phyloP scores from a whole-genome alignment of 352 stramenopile genomes.

The Phytophthora chlamydospora region DNA sequence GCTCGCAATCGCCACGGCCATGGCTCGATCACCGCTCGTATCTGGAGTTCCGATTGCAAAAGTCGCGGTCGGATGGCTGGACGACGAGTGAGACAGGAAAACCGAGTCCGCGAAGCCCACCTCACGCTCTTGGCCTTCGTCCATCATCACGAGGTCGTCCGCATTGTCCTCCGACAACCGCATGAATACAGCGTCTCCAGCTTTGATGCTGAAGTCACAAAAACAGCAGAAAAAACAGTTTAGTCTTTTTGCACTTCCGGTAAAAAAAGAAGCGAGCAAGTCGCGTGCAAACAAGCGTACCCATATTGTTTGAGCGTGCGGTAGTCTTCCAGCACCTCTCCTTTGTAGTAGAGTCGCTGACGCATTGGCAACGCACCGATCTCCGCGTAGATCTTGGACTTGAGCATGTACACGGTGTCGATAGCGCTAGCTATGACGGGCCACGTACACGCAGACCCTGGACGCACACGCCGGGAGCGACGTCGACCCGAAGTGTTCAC shows the following conservation, averaged over 20 bases:
- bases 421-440: slow-evolving; percentile 57
- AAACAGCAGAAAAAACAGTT: slow-evolving; percentile 6
- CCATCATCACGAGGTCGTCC: slow-evolving; percentile 63
- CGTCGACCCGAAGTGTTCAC: slow-evolving; percentile 50
- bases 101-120: slow-evolving; percentile 79
- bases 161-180: slow-evolving; percentile 60
- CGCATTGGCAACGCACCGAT: slow-evolving; percentile 71
- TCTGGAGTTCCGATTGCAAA: slow-evolving; percentile 8
- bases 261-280: background rate
- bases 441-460: slow-evolving; percentile 55
- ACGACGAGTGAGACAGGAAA: slow-evolving; percentile 47
- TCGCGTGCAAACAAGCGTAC: slow-evolving; percentile 36
- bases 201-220: slow-evolving; percentile 58
- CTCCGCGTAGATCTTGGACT: slow-evolving; percentile 78
- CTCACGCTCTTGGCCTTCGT: slow-evolving; percentile 66
- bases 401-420: slow-evolving; percentile 80
- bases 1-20: slow-evolving; percentile 18
- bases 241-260: slow-evolving; percentile 1
- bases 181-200: slow-evolving; percentile 79
- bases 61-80: background rate
- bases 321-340: slow-evolving; percentile 58
- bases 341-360: slow-evolving; percentile 76
- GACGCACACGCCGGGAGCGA: slow-evolving; percentile 68
- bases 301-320: slow-evolving; percentile 67
- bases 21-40: slow-evolving; percentile 22